Evolutionary conservation across 495 filamentous ascomycete genomes (phyloP).

Genomic region (Apodospora peruviana): DNA sequence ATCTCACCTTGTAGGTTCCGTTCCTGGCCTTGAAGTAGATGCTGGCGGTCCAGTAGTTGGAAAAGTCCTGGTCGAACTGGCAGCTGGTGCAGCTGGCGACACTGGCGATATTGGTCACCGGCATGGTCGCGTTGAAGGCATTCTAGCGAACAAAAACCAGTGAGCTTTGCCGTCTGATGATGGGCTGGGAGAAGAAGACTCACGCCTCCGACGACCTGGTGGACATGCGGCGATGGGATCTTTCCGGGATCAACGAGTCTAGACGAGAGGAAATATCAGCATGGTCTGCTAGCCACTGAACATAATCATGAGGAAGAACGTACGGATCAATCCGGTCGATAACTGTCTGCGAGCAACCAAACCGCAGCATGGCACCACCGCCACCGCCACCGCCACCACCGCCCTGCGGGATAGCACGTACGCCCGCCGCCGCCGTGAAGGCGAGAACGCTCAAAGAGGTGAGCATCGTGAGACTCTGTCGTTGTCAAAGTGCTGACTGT

Average conservation of each 20-base stretch:
- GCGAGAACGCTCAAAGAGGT: conserved; percentile 23
- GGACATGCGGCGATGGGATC: conserved; percentile 35
- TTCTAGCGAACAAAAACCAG: conserved; percentile 9
- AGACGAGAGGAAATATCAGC: neutral
- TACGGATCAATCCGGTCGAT: conserved; percentile 37
- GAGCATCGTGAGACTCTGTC: neutral
- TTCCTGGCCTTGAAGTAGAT: conserved; percentile 49
- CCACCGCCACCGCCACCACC: conserved; percentile 26
- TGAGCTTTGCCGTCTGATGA: neutral
- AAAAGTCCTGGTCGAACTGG: conserved; percentile 38
- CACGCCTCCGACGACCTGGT: conserved; percentile 43
- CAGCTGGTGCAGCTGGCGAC: conserved; percentile 37
- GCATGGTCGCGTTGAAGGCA: conserved; percentile 41
- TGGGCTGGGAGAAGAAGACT: neutral
- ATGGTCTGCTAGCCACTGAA: too few species aligned
- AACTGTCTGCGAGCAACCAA: conserved; percentile 36
- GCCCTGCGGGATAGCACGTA: conserved; percentile 2
- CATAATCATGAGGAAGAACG: neutral
- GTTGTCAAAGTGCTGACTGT: neutral
- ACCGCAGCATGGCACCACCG: conserved; percentile 36
- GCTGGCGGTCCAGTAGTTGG: conserved; percentile 51
- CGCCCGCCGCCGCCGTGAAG: conserved; percentile 24
- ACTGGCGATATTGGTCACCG: conserved; percentile 29
- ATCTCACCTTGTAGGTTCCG: conserved; percentile 32
- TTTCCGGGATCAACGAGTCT: conserved; percentile 34